Percentiles rank a stretch among this genome's conserved stretches.
Evolutionary conservation across 78 protist species (phyloP).

Genomic region (Planoprotostelium fungivorum): DNA sequence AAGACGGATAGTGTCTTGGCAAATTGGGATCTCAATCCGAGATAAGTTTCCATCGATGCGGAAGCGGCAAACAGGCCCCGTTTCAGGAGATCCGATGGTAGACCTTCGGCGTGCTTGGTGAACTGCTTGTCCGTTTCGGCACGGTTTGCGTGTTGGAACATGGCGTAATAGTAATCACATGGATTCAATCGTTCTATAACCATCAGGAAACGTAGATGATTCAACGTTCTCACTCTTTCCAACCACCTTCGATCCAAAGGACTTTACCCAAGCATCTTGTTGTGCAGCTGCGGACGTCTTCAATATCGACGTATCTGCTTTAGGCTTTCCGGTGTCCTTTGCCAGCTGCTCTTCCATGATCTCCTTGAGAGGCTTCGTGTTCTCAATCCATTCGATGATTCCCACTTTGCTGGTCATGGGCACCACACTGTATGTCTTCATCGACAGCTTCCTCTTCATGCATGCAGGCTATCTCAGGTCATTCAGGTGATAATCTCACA

Average conservation of each 20-base stretch:
- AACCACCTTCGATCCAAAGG: conserved; percentile 4
- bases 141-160: conserved; percentile 30
- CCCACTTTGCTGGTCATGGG: conserved; percentile 81
- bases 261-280: conserved; percentile 50
- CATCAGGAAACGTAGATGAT: conserved; percentile 11
- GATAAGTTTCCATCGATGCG: conserved; percentile 56
- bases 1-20: conserved; percentile 70
- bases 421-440: conserved; percentile 82
- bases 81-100: conserved; percentile 40
- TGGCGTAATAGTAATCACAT: conserved; percentile 43
- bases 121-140: conserved; percentile 25
- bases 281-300: conserved; percentile 27
- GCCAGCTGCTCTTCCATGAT: conserved; percentile 57
- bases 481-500: not conserved
- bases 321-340: conserved; percentile 3
- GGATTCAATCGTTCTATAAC: conserved; percentile 3
- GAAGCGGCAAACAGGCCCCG: conserved; percentile 41
- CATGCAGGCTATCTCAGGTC: not conserved
- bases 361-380: conserved; percentile 60
- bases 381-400: conserved; percentile 85
- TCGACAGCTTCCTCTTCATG: conserved; percentile 20
- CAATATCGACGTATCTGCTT: conserved; percentile 29
- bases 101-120: conserved; percentile 11
- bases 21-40: conserved; percentile 49
- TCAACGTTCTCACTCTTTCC: not conserved